phyloP scores from a whole-genome alignment of 1,139 yeast genomes.

The Protomyces inundatus region DNA sequence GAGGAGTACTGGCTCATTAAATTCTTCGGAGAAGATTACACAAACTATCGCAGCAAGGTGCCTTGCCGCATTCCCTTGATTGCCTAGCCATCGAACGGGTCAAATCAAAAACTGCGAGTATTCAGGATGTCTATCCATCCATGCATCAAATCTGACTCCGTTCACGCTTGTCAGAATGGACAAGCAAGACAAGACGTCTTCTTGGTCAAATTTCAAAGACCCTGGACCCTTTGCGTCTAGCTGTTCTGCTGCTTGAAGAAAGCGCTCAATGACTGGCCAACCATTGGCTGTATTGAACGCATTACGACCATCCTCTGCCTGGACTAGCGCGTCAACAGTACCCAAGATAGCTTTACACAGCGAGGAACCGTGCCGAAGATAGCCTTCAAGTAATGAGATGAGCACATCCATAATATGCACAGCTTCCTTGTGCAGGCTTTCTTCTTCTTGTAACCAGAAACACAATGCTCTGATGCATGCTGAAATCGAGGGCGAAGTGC shows the following conservation, averaged over 20 bases:
- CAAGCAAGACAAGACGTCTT: not conserved
- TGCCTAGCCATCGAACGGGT: not conserved
- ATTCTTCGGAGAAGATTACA: slow-evolving; percentile 68
- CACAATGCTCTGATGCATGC: slow-evolving; percentile 5
- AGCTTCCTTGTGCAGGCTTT: slow-evolving; percentile 12
- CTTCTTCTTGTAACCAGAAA: slow-evolving; percentile 16
- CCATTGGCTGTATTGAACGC: slow-evolving; percentile 2
- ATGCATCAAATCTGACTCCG: not conserved
- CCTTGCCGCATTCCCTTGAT: slow-evolving; percentile 64
- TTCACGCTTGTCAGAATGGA: not conserved
- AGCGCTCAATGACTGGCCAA: not conserved
- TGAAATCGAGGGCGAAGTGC: not conserved
- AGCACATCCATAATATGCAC: slow-evolving; percentile 15
- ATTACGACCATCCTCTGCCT: slow-evolving; percentile 16
- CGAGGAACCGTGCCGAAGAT: not conserved
- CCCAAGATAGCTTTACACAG: slow-evolving; percentile 20
- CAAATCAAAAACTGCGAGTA: too few species aligned
- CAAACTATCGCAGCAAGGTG: slow-evolving; percentile 48
- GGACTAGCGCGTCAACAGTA: slow-evolving; percentile 8
- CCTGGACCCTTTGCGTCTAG: too few species aligned
- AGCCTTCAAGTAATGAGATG: slow-evolving; percentile 4
- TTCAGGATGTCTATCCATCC: not conserved
- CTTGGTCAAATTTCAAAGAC: not conserved
- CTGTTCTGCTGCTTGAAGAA: too few species aligned
- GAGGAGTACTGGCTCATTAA: slow-evolving; percentile 21